Evolutionary conservation across 129 eudicot species (phyloP).

Genomic region (Heracleum sosnowskyi): DNA sequence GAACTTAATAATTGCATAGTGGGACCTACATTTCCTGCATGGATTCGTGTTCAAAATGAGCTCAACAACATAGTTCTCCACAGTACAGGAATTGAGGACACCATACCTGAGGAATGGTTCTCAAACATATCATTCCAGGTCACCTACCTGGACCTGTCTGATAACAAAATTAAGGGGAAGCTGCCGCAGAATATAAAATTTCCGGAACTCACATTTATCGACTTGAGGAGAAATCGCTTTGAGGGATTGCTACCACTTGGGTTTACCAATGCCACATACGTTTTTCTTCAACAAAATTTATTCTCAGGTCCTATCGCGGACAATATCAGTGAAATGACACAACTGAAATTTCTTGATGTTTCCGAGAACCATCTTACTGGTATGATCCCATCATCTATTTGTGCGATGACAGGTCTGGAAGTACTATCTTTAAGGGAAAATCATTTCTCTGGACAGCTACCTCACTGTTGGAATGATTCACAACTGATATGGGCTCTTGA

Average conservation of each 20-base stretch:
- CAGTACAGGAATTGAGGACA: conserved; percentile 12
- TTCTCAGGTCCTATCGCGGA: background rate
- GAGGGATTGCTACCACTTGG: background rate
- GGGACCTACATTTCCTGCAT: conserved; percentile 1
- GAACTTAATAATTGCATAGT: background rate
- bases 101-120: conserved; percentile 15
- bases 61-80: background rate
- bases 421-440: conserved; percentile 4
- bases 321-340: background rate
- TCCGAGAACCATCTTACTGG: conserved; percentile 8
- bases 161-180: background rate
- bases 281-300: background rate
- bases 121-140: background rate
- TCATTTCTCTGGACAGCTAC: conserved; percentile 2
- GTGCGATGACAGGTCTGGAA: background rate
- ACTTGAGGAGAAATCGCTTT: background rate
- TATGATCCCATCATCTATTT: conserved; percentile 4
- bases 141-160: background rate
- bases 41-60: conserved; percentile 10
- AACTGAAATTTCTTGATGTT: background rate
- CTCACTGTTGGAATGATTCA: background rate
- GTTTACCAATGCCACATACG: background rate
- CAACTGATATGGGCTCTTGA: background rate
- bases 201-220: background rate
- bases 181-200: conserved; percentile 3